phyloP scores from a whole-genome alignment of 2,329 filamentous ascomycete species.

The Epichloe uncinata region DNA sequence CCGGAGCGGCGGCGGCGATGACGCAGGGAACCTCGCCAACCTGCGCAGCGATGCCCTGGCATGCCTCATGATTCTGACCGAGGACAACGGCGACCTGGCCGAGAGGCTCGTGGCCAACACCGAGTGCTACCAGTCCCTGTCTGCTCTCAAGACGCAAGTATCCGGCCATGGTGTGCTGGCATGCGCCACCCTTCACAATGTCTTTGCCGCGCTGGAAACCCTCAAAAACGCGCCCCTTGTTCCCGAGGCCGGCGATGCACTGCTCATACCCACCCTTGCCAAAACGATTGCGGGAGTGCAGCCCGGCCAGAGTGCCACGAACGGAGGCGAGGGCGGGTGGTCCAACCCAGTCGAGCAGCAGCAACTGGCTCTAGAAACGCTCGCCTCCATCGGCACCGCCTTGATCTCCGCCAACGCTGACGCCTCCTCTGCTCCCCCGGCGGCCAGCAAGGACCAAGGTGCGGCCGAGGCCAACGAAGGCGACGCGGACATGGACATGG shows the following conservation, averaged over 20 bases:
- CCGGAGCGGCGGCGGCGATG: constrained; percentile 26
- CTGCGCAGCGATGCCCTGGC: constrained; percentile 35
- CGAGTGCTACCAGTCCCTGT: constrained; percentile 35
- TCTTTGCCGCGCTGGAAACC: constrained; percentile 33
- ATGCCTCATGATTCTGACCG: constrained; percentile 44
- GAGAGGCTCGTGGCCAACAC: constrained; percentile 35
- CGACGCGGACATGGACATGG: constrained; percentile 25
- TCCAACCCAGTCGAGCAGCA: constrained; percentile 32
- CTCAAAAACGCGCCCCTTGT: constrained; percentile 10
- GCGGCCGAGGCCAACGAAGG: constrained; percentile 27
- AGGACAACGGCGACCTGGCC: constrained; percentile 43
- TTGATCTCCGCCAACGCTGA: constrained; percentile 36
- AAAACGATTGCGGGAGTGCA: constrained; percentile 17
- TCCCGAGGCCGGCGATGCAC: constrained; percentile 20
- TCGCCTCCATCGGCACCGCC: constrained; percentile 50
- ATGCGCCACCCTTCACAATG: constrained; percentile 49
- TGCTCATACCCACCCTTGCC: constrained; percentile 23
- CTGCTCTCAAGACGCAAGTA: constrained; percentile 32
- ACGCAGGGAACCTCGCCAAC: constrained; percentile 26
- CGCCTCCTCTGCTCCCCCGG: constrained; percentile 10
- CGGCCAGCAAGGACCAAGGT: constrained; percentile 16
- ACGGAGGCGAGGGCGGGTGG: constrained; percentile 24
- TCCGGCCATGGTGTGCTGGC: constrained; percentile 39
- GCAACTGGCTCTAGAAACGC: constrained; percentile 45
- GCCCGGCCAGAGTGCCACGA: constrained; percentile 12